Evolutionary conservation across 108 stramenopile genomes (phyloP).

Genomic region (Cyclotella cryptica): DNA sequence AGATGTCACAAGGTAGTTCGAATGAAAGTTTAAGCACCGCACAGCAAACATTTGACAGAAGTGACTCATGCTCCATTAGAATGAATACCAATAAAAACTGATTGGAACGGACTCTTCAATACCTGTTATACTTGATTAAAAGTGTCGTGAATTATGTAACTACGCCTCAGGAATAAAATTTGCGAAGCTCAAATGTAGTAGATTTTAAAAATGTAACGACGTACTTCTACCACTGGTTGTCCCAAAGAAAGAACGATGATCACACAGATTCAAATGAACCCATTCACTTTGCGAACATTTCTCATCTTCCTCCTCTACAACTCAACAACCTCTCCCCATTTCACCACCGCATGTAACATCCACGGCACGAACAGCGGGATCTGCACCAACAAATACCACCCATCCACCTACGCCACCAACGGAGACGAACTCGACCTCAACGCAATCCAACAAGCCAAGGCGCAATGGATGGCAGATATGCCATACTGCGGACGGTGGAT

Average conservation of each 20-base stretch:
- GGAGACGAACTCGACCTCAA: slow-evolving; percentile 1
- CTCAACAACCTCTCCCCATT: neutral
- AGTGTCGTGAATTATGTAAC: no score
- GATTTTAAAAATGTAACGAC: neutral
- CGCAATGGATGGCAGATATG: slow-evolving; percentile 31
- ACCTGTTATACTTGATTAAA: no score
- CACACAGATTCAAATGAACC: neutral
- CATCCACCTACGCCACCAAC: slow-evolving; percentile 21
- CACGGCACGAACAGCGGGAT: slow-evolving; percentile 43
- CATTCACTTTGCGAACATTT: neutral
- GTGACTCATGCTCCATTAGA: neutral
- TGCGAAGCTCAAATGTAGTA: no score
- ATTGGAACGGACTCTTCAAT: no score
- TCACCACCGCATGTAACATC: slow-evolving; percentile 32
- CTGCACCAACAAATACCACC: slow-evolving; percentile 45
- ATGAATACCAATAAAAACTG: no score
- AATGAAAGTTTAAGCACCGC: neutral
- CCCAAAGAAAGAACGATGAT: no score
- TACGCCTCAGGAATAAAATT: no score
- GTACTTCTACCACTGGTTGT: no score
- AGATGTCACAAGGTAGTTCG: neutral
- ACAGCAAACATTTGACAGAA: neutral
- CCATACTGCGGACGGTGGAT: slow-evolving; percentile 49
- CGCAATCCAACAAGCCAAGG: slow-evolving; percentile 23
- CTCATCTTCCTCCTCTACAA: neutral